Conservation (phyloP, 768 basidiomycete genomes). For the Mycena alexandri region DNA sequence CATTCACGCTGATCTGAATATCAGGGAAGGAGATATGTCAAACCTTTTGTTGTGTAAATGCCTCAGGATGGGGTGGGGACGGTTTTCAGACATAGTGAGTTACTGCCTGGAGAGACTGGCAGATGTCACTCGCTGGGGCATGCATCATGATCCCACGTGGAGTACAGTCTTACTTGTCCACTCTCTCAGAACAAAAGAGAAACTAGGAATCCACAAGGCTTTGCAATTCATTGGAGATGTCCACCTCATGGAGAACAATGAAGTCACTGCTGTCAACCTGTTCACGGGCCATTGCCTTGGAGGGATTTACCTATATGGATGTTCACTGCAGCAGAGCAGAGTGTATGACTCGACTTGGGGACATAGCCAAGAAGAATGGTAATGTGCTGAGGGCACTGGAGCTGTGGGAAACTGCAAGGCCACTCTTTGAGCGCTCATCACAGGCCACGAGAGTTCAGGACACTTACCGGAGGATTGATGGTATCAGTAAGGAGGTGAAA, state of each 20-base stretch:
- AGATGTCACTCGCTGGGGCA: not conserved
- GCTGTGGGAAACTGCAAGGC: not conserved
- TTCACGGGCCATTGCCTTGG: not conserved
- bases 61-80: not conserved
- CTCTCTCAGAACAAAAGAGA: not conserved
- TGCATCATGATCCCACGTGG: not conserved
- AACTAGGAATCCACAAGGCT: not conserved
- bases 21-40: not conserved
- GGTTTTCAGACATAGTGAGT: rapidly evolving
- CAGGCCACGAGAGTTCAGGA: not conserved
- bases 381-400: not conserved
- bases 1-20: not conserved
- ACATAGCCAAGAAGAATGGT: not conserved
- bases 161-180: not conserved
- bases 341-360: not conserved
- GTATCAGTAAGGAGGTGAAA: too few relatives aligned
- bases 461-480: too few relatives aligned
- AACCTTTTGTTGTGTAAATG: not conserved
- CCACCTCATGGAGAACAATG: not conserved
- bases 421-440: not conserved
- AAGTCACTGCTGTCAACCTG: not conserved
- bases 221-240: not conserved
- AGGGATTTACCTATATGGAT: not conserved
- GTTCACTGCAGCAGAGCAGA: not conserved
- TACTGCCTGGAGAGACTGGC: not conserved